These are phyloP conservation scores for Saturnispora ahearnii DNA, from an alignment of 805 yeast species.

Conservation along the genomic window DNA sequence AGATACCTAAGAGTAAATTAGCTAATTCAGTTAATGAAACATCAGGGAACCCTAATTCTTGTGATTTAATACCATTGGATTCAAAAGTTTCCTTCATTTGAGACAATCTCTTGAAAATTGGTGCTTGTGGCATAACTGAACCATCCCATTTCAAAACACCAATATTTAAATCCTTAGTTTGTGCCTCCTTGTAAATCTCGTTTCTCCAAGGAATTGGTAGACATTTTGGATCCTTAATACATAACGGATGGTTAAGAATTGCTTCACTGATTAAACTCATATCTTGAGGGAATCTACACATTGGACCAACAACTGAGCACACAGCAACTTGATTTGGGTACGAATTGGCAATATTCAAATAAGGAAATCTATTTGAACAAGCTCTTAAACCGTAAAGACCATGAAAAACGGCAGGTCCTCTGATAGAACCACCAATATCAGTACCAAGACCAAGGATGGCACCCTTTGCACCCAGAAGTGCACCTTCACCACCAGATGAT, in stretches of 20 bases:
- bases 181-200: conserved; percentile 3
- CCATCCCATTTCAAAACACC: conserved; percentile 41
- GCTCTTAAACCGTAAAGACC: conserved; percentile 30
- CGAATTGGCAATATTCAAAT: conserved; percentile 24
- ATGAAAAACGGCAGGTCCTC: conserved; percentile 27
- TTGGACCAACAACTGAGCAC: conserved; percentile 31
- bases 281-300: conserved; percentile 25
- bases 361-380: conserved; percentile 30
- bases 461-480: conserved; percentile 25
- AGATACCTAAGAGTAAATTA: conserved; percentile 18
- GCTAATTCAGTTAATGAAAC: conserved; percentile 24
- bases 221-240: conserved; percentile 41
- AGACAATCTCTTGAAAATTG: conserved; percentile 38
- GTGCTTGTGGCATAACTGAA: conserved; percentile 45
- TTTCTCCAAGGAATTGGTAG: conserved; percentile 44
- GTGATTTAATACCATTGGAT: not conserved
- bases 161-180: conserved; percentile 29
- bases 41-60: conserved; percentile 19
- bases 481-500: conserved; percentile 40
- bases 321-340: conserved; percentile 27
- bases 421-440: conserved; percentile 33
- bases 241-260: conserved; percentile 34
- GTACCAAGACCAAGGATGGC: conserved; percentile 32
- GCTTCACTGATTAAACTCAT: conserved; percentile 30
- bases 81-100: conserved; percentile 20